Percentiles rank a stretch among this genome's conserved stretches.
phyloP scores from a whole-genome alignment of 2,329 filamentous ascomycete genomes.

The Graphilbum fragrans region DNA sequence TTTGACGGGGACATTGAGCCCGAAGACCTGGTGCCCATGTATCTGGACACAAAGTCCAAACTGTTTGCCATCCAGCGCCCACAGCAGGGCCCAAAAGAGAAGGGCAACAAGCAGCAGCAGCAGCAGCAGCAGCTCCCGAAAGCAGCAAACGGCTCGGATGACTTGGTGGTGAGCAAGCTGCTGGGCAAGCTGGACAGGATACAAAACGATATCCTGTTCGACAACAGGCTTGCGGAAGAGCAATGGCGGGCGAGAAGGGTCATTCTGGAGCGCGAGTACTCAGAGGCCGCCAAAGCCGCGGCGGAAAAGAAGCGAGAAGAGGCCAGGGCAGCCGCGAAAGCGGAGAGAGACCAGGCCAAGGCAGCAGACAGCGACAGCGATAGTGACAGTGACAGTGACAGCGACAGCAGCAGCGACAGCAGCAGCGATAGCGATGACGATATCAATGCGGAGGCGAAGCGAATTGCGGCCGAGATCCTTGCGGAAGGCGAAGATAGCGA shows the following conservation, averaged over 20 bases:
- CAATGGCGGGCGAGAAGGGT: slow-evolving; percentile 51
- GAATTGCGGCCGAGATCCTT: slow-evolving; percentile 10
- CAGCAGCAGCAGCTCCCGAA: slow-evolving; percentile 10
- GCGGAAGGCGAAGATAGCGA: slow-evolving; percentile 29
- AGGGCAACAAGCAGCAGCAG: slow-evolving; percentile 20
- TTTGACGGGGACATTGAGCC: slow-evolving; percentile 63
- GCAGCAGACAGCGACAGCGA: slow-evolving; percentile 11
- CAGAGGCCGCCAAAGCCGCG: slow-evolving; percentile 28
- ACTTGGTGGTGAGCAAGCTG: slow-evolving; percentile 48
- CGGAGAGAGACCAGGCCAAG: slow-evolving; percentile 10
- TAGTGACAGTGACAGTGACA: slow-evolving; percentile 11
- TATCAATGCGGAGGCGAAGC: slow-evolving; percentile 42
- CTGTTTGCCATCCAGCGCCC: slow-evolving; percentile 51
- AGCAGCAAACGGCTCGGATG: slow-evolving; percentile 14
- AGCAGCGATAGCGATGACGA: slow-evolving; percentile 25
- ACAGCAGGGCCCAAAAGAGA: slow-evolving; percentile 25
- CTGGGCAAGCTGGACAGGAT: slow-evolving; percentile 65
- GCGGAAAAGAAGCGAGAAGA: slow-evolving; percentile 19
- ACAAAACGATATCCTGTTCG: slow-evolving; percentile 66
- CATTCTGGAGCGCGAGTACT: slow-evolving; percentile 48
- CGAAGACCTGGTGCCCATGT: slow-evolving; percentile 62
- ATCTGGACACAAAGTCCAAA: slow-evolving; percentile 60
- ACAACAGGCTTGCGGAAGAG: slow-evolving; percentile 50
- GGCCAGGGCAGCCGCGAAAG: slow-evolving; percentile 13
- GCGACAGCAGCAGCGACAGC: slow-evolving; percentile 15